Percentiles rank a stretch among this genome's conserved stretches.
These are phyloP conservation scores for Aspergillus bridgeri DNA, from an alignment of 495 filamentous ascomycete genomes.

Conservation along the genomic window DNA sequence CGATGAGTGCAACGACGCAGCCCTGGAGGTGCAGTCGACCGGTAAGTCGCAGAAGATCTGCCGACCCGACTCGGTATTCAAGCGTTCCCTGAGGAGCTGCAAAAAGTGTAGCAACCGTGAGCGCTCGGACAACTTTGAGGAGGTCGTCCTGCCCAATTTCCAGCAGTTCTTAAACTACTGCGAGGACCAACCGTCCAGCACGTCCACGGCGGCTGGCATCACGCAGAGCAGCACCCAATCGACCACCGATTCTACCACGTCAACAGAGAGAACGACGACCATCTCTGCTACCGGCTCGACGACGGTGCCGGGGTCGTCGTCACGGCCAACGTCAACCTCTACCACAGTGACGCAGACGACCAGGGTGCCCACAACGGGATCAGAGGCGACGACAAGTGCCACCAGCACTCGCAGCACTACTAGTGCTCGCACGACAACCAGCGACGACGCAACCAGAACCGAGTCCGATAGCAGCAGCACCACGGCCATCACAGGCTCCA, in stretches of 20 bases:
- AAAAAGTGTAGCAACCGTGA: conserved; percentile 11
- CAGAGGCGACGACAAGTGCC: not conserved
- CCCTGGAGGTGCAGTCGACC: conserved; percentile 39
- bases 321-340: too few species aligned
- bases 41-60: conserved; percentile 51
- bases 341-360: not conserved
- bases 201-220: not conserved
- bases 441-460: not conserved
- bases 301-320: not conserved
- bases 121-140: not conserved
- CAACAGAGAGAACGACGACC: not conserved
- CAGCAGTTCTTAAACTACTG: conserved; percentile 9
- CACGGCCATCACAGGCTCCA: too few species aligned
- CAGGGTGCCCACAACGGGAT: not conserved
- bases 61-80: conserved; percentile 37
- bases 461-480: not conserved
- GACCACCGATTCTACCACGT: not conserved
- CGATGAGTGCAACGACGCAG: conserved; percentile 49
- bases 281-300: not conserved
- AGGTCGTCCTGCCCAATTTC: conserved; percentile 3
- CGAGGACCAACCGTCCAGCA: not conserved
- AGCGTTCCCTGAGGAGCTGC: conserved; percentile 33
- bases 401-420: not conserved
- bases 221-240: not conserved
- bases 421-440: not conserved